phyloP scores from a whole-genome alignment of 2,329 filamentous ascomycete genomes.

The Ophioceras dolichostomum region DNA sequence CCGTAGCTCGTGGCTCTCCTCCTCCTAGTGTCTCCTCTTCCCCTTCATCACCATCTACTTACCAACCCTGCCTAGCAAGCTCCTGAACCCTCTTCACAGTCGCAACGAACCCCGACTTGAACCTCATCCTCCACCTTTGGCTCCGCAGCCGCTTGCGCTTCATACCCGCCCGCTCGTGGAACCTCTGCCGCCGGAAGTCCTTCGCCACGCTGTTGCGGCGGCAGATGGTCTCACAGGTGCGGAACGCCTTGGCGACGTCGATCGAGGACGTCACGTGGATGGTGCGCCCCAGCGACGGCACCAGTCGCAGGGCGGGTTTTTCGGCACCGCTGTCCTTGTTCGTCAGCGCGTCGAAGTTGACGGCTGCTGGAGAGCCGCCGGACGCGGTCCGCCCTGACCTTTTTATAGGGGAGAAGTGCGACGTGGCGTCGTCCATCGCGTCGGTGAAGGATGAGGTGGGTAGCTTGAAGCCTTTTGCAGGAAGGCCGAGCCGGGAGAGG shows the following conservation, averaged over 20 bases:
- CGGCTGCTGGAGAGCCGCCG: too few relatives aligned
- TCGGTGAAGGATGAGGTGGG: too few relatives aligned
- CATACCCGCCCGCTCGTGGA: constrained; percentile 63
- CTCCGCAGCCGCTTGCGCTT: constrained; percentile 65
- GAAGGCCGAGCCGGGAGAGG: too few relatives aligned
- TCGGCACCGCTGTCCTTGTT: not conserved
- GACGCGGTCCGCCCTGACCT: too few relatives aligned
- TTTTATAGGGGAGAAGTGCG: too few relatives aligned
- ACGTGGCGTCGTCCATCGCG: too few relatives aligned
- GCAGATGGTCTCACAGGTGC: constrained; percentile 24
- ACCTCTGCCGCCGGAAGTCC: constrained; percentile 48
- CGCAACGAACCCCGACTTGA: constrained; percentile 55
- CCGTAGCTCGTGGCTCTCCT: too few relatives aligned
- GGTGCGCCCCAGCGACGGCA: constrained; percentile 30
- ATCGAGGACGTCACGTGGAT: constrained; percentile 26
- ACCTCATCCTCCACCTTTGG: constrained; percentile 56
- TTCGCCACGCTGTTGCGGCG: constrained; percentile 41
- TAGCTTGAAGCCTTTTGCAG: too few relatives aligned
- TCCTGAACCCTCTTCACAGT: constrained; percentile 53
- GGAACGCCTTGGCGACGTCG: constrained; percentile 32
- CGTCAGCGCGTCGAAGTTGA: not conserved
- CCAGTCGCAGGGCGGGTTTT: too few relatives aligned
- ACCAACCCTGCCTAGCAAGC: constrained; percentile 73
- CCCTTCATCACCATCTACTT: too few relatives aligned
- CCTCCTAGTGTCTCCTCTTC: too few relatives aligned